Base-by-base conservation (phyloP, 2,329 filamentous ascomycete species). In the Seiridium unicorne region DNA sequence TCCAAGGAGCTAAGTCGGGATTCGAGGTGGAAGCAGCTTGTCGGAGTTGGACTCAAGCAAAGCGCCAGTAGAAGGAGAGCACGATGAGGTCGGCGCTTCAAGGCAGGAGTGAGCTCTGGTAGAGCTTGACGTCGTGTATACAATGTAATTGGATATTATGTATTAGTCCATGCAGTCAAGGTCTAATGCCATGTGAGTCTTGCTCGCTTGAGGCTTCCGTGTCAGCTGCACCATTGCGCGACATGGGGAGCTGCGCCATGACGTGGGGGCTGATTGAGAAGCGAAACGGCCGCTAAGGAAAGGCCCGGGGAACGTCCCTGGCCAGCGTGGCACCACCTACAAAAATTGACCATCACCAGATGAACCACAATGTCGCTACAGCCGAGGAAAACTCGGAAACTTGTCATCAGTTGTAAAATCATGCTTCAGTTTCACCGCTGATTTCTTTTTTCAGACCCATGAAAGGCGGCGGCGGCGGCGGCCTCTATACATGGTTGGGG, bases 211-310 rank as follows among this genome's bases (percentile, higher is more conserved):
- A 47, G 32, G 55, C 55, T 35, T 38, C 44, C 55, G 44, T 58
- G 55, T 58, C 55, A 58, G 55, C 55, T 58, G 55, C 46, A 31
- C 46, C 26, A 51, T 51, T 51, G 36, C 55, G 55, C 55, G 55
- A 51, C 55, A 44, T 58, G 55, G 49, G 44, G 44, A 49, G 44
- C 55, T 51, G 44, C 55, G 44, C 34, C 13, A 58, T 58, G 55
- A 58, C 55, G 55, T 58, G 55, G 55, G 55, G 55, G 31, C 55
- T 31, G 32, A 35, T 36, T 53, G 49, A 13, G 13, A 42, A 38
- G 49, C 49, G 49, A 11, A 32, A 32, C 26, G 26, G 9, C 26
- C 47, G 47, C 47, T 49, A 49, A 49, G 7, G 32, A 13, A 32
- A 26, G 18, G 18, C 18, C 18, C 18, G 18, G 18, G 18, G 18